Conservation (phyloP, 1,139 yeast genomes). For the Eremothecium cymbalariae region DNA sequence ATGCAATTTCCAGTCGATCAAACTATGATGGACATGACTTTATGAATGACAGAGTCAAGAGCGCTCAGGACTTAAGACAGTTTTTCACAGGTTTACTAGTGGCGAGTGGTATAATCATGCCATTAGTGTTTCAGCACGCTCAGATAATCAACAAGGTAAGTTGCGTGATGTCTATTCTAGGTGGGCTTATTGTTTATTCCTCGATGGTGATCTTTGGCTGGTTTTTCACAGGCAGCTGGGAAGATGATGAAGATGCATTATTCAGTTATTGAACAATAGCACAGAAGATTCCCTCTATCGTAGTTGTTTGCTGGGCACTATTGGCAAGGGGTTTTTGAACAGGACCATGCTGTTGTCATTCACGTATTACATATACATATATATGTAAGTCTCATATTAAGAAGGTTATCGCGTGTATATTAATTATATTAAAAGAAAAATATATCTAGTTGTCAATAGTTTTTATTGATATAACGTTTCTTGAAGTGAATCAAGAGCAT, state of each 20-base stretch:
- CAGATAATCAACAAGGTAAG: constrained; percentile 49
- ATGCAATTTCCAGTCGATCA: constrained; percentile 42
- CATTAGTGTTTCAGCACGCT: constrained; percentile 56
- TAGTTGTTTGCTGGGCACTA: too few species aligned
- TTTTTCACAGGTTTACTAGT: constrained; percentile 59
- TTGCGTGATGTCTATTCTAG: constrained; percentile 55
- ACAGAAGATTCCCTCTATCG: background rate
- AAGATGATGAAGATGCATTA: constrained; percentile 27
- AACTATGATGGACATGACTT: constrained; percentile 43
- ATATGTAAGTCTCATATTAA: too few species aligned
- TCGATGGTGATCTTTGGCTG: constrained; percentile 63
- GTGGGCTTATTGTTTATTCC: constrained; percentile 64
- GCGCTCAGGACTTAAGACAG: constrained; percentile 52
- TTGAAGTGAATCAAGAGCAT: background rate
- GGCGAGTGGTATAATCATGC: constrained; percentile 60
- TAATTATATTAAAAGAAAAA: too few species aligned
- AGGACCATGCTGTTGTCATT: too few species aligned
- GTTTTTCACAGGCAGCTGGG: constrained; percentile 42
- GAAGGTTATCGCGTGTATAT: too few species aligned
- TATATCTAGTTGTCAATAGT: too few species aligned
- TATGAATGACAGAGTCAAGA: constrained; percentile 52
- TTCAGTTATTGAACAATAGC: constrained; percentile 18
- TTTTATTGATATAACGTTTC: too few species aligned
- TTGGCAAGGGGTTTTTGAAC: too few species aligned
- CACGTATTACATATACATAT: too few species aligned